Conservation (phyloP, 1,139 yeast species). For the Pichia sp. region DNA sequence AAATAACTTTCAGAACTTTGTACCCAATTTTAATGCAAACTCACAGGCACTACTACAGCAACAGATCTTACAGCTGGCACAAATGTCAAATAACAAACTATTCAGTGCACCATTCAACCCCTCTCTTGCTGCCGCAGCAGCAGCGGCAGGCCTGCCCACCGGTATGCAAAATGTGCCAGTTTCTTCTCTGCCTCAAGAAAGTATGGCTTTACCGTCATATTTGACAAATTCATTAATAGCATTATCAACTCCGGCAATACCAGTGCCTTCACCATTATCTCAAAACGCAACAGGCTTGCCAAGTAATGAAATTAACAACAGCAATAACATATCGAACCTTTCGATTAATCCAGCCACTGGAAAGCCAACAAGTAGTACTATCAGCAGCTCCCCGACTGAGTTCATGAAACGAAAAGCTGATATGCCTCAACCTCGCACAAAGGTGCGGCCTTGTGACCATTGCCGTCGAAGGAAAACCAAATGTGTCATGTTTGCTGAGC, state of each 20-base stretch:
- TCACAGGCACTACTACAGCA: slow-evolving; percentile 14
- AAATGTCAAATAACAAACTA: slow-evolving; percentile 8
- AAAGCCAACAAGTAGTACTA: not conserved
- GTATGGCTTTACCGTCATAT: slow-evolving; percentile 1
- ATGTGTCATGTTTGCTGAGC: slow-evolving; percentile 58
- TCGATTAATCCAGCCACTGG: not conserved
- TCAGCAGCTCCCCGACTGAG: not conserved
- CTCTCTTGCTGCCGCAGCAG: slow-evolving; percentile 5
- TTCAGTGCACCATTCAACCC: slow-evolving; percentile 8
- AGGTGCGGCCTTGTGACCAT: slow-evolving; percentile 57
- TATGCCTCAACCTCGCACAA: slow-evolving; percentile 32
- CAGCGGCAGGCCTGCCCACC: slow-evolving; percentile 4
- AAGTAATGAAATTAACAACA: not conserved
- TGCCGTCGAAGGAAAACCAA: slow-evolving; percentile 63
- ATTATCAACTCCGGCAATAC: not conserved
- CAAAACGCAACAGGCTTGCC: not conserved
- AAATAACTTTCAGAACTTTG: slow-evolving; percentile 3
- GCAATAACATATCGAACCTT: not conserved
- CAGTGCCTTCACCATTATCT: not conserved
- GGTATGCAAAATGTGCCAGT: slow-evolving; percentile 2
- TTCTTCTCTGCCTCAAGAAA: slow-evolving; percentile 3
- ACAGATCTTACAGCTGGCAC: slow-evolving; percentile 14
- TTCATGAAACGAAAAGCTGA: slow-evolving; percentile 18
- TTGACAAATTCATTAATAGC: slow-evolving; percentile 1
- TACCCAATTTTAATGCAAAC: slow-evolving; percentile 8